phyloP scores from a whole-genome alignment of 768 basidiomycete genomes.

The Tulasnella sp. region DNA sequence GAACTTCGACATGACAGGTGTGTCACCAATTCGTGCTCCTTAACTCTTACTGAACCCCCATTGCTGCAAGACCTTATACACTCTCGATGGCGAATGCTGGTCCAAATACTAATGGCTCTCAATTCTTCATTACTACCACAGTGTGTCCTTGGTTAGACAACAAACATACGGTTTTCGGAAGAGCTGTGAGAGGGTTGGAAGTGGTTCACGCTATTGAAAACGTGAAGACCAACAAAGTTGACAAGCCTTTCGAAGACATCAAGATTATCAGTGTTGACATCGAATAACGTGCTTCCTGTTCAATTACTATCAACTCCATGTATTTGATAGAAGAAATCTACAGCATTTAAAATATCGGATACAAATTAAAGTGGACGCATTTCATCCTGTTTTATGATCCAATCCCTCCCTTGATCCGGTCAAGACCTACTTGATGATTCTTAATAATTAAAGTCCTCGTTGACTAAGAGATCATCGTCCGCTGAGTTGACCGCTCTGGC shows the following conservation, averaged over 20 bases:
- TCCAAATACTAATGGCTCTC: conserved; percentile 81
- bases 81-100: conserved; percentile 94
- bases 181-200: conserved; percentile 75
- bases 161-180: conserved; percentile 87
- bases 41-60: background rate
- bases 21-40: conserved; percentile 18
- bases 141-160: conserved; percentile 88
- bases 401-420: no score
- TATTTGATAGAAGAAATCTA: no score
- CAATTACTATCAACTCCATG: no score
- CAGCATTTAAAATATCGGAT: no score
- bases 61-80: conserved; percentile 66
- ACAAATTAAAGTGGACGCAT: no score
- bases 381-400: no score
- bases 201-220: conserved; percentile 88
- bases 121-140: conserved; percentile 96
- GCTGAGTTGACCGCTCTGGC: no score
- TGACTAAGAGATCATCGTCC: no score
- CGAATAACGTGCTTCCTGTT: conserved; percentile 17
- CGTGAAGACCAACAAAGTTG: conserved; percentile 67
- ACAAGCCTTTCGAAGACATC: conserved; percentile 89
- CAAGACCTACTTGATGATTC: no score
- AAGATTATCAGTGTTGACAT: conserved; percentile 53
- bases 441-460: no score
- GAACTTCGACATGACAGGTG: conserved; percentile 84